Conservation (phyloP, 2,329 filamentous ascomycete species). For the Tolypocladium pustulatum region DNA sequence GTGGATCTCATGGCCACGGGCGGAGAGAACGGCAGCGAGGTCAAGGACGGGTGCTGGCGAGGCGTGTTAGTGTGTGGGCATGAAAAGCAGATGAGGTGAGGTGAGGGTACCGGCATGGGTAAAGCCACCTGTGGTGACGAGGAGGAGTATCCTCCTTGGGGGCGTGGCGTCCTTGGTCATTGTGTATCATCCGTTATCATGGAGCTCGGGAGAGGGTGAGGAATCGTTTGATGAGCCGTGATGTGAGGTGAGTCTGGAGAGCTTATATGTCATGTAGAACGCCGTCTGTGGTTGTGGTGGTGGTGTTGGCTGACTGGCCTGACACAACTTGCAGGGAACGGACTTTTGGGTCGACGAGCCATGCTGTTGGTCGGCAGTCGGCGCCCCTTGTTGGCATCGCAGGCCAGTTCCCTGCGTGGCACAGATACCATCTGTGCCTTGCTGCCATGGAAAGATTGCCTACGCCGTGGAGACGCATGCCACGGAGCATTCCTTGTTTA, state of each 20-base stretch:
- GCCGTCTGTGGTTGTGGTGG: not conserved
- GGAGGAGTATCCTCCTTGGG: not conserved
- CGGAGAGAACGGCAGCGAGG: conserved; percentile 17
- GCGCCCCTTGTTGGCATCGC: not conserved
- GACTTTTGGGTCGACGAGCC: not conserved
- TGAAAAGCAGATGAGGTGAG: not conserved
- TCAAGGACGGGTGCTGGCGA: not conserved
- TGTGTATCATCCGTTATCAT: not conserved
- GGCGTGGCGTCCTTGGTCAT: not conserved
- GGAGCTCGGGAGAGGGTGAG: not conserved
- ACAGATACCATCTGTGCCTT: not conserved
- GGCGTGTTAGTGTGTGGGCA: not conserved
- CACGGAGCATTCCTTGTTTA: not conserved
- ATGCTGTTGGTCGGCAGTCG: not conserved
- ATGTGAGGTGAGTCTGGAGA: not conserved
- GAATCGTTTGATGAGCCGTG: not conserved
- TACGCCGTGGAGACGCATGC: no score
- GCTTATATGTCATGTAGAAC: not conserved
- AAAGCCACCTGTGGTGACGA: not conserved
- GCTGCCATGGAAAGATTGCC: not conserved
- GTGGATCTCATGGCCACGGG: conserved; percentile 23
- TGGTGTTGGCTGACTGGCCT: not conserved
- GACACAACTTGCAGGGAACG: not conserved
- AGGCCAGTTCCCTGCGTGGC: not conserved
- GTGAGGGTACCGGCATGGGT: not conserved